Conservation (phyloP, 192 early-diverging fungal genomes). For the Phlyctochytrium planicorne region DNA sequence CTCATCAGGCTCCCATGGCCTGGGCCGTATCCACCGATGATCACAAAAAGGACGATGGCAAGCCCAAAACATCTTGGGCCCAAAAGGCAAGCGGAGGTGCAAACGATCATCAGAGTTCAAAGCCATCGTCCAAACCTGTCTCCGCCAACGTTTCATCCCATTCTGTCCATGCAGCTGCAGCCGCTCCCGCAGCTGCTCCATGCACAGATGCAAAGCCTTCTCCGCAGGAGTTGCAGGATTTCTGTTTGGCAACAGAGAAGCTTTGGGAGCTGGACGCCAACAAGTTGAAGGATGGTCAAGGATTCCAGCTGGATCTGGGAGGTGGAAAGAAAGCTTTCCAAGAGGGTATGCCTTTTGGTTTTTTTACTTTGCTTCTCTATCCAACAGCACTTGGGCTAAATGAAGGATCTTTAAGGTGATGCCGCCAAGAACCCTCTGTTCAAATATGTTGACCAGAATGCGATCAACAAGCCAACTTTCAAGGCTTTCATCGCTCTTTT, state of each 20-base stretch:
- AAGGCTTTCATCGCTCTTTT: slow-evolving; percentile 22
- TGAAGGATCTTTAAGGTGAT: slow-evolving; percentile 22
- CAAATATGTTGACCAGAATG: slow-evolving; percentile 3
- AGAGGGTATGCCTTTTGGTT: slow-evolving; percentile 8
- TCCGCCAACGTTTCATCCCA: not conserved
- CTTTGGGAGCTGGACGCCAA: slow-evolving; percentile 38
- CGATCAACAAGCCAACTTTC: slow-evolving; percentile 30
- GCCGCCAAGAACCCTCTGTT: slow-evolving; percentile 31
- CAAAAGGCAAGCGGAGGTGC: too few relatives aligned
- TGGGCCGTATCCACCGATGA: too few relatives aligned
- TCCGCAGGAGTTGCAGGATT: slow-evolving; percentile 15
- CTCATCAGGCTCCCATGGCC: too few relatives aligned
- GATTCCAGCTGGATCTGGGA: slow-evolving; percentile 35
- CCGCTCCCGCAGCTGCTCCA: slow-evolving; percentile 4
- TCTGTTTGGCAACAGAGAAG: slow-evolving; percentile 17
- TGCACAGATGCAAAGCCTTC: slow-evolving; percentile 15
- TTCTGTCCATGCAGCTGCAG: not conserved
- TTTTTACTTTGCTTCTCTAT: not conserved
- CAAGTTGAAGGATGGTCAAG: slow-evolving; percentile 26
- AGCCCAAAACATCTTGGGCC: too few relatives aligned
- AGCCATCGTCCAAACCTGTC: not conserved
- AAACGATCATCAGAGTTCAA: too few relatives aligned
- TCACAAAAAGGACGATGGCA: too few relatives aligned
- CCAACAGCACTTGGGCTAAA: not conserved
- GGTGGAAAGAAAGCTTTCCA: slow-evolving; percentile 21